Percentiles rank a stretch among this genome's conserved stretches.
These are phyloP conservation scores for Coccomyxa subellipsoidea DNA, from an alignment of 163 green algal species.

Conservation along the genomic window DNA sequence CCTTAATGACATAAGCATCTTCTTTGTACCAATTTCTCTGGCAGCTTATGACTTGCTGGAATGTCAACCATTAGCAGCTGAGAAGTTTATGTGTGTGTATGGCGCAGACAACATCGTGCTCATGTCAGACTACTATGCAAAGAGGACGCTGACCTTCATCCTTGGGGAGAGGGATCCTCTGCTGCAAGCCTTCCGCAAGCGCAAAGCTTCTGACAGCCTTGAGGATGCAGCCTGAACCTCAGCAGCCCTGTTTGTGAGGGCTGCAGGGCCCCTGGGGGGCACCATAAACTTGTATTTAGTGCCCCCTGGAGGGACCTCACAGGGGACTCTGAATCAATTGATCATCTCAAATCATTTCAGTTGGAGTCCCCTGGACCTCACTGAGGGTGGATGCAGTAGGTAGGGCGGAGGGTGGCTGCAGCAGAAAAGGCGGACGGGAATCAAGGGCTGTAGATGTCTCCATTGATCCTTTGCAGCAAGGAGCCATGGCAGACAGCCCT, in stretches of 20 bases:
- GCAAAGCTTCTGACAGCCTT: not conserved
- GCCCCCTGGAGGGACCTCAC: too few species aligned
- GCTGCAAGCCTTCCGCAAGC: not conserved
- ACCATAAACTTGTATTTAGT: not conserved
- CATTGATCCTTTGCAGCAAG: too few species aligned
- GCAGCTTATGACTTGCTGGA: too few species aligned
- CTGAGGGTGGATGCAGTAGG: too few species aligned
- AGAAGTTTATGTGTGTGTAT: not conserved
- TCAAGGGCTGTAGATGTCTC: too few species aligned
- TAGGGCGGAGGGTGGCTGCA: too few species aligned
- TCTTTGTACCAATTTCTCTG: too few species aligned
- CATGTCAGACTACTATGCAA: slow-evolving; percentile 16
- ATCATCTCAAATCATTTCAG: too few species aligned
- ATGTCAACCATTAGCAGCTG: not conserved
- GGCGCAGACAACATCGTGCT: slow-evolving; percentile 11
- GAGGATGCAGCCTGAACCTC: not conserved
- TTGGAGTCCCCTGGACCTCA: too few species aligned
- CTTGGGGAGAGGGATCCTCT: not conserved
- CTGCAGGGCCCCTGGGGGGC: not conserved
- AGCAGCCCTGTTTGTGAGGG: not conserved
- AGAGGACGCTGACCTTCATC: not conserved
- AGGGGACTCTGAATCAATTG: too few species aligned
- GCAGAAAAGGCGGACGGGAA: too few species aligned
- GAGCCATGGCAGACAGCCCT: too few species aligned
- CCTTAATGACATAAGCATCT: not conserved